Evolutionary conservation across 2,329 filamentous ascomycete species (phyloP).

Genomic region (Sporothrix inflata): DNA sequence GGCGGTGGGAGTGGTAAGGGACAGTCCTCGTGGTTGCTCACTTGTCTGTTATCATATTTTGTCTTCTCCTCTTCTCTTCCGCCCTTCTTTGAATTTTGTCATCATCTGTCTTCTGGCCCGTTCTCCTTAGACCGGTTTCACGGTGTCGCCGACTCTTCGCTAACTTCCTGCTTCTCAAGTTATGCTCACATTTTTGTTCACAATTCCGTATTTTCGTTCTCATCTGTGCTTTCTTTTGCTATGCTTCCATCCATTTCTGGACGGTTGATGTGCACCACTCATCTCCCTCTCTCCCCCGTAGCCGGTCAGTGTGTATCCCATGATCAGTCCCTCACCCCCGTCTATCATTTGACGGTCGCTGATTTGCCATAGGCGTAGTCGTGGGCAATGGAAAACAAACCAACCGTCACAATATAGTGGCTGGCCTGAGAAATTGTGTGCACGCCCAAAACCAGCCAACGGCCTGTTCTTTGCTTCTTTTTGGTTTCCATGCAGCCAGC

Average conservation of each 20-base stretch:
- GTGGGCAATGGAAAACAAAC: neutral
- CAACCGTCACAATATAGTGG: neutral
- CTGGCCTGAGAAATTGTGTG: neutral
- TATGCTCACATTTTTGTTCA: neutral
- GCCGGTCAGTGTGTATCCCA: neutral
- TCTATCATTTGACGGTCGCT: neutral
- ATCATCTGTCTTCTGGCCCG: neutral
- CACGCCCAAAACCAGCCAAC: neutral
- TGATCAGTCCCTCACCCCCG: neutral
- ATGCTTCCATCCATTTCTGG: neutral
- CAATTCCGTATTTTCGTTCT: neutral
- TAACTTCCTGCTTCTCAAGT: neutral
- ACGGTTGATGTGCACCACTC: neutral
- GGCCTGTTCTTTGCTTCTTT: neutral
- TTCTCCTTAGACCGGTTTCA: neutral
- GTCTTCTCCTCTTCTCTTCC: neutral
- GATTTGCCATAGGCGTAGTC: neutral
- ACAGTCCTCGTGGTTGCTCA: neutral
- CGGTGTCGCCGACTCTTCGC: conserved; percentile 22
- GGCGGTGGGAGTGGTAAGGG: no score
- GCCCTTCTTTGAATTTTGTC: neutral
- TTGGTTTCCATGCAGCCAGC: conserved; percentile 24
- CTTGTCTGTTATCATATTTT: conserved; percentile 18
- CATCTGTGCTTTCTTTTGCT: neutral
- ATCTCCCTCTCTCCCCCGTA: neutral